Evolutionary conservation across 1,284 basidiomycete species (phyloP), one percentile per base, ranked within the genome.

Genomic region (Pascua sp.): DNA sequence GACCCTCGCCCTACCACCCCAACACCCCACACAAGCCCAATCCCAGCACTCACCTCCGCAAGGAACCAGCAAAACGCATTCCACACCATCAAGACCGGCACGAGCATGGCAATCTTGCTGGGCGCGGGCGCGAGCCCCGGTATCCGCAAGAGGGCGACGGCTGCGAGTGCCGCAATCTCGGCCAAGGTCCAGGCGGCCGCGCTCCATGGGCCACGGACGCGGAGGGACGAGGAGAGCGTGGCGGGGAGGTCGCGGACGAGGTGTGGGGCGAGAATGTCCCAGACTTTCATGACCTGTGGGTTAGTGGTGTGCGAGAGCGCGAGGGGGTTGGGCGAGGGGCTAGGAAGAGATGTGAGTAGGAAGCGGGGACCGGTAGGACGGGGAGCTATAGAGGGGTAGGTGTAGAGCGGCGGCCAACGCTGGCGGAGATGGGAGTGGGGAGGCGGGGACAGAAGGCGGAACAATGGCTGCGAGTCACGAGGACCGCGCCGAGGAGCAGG

Each of bases 211-310:
- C 69, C 69, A 5, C 56, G 55, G 39, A 72, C 60, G n/a, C 70
- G 61, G 38, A 47, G n/a, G 2, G 36, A 42, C 17, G 43, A 43
- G 16, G 68, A 65, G 64, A 71, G 67, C 11, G 70, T 66, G 2
- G 70, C 64, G 16, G 72, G 70, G 10, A 67, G 61, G 45, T 67
- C 61, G 18, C 59, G 49, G 12, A 62, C 51, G 54, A 72, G 51
- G 47, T 69, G 64, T 4, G 73, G 69, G 10, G 67, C 63, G 17
- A 76, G 51, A 1, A 70, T 67, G 55, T 77, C 76, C 70, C 72
- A 76, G 11, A 77, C 46, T 62, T 77, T 77, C 55, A 67, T 71
- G 2, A 66, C 62, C 69, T 75, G 51, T 8, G 4, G 42, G 47
- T 32, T 15, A 45, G 38, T 37, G 11, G 9, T 8, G 13, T 8